Evolutionary conservation across 768 basidiomycete genomes (phyloP), one percentile per base, ranked within the genome.

Genomic region (Coprinellus aureogranulatus): DNA sequence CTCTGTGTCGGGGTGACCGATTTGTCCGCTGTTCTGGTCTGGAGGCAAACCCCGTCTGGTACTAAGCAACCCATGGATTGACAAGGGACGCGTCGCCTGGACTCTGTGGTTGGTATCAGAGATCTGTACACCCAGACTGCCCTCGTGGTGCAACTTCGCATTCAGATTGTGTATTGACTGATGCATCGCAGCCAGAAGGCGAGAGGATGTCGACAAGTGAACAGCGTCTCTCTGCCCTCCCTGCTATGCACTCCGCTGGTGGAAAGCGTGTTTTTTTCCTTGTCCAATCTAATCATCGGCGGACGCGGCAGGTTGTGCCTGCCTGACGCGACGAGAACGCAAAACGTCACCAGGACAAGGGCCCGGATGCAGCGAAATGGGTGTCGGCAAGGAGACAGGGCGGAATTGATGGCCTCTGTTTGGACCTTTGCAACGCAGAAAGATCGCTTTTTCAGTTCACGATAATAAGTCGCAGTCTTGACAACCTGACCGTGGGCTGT

Each of bases 311-410:
- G n/a, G n/a, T n/a, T n/a, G n/a, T n/a, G n/a, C n/a, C n/a, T n/a
- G n/a, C n/a, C n/a, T n/a, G n/a, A n/a, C n/a, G n/a, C n/a, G n/a
- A n/a, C n/a, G n/a, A 22, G 23, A 39, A 39, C 20, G 50, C 34
- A 52, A 39, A 52, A 52, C 28, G 46, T 22, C 9, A 49, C 54
- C 61, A 61, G 62, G 39, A 31, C 6, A 9, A 31, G 22, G 12
- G 18, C 20, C 65, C 67, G 52, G 65, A 66, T 64, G 71, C 65
- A 72, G 70, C 58, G 66, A 64, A 23, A 67, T 64, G 73, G 34
- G 34, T 6, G 74, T 86, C 81, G 62, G 84, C 85, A 85, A 86
- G 85, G 81, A 83, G 81, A 87, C 85, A 68, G 55, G 53, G 52
- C 75, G 75, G 75, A 77, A 68, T 69, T 73, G 61, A 61, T 73